These are phyloP conservation scores for Fusarium continuum DNA, from an alignment of 2,329 filamentous ascomycete species.

Conservation along the genomic window DNA sequence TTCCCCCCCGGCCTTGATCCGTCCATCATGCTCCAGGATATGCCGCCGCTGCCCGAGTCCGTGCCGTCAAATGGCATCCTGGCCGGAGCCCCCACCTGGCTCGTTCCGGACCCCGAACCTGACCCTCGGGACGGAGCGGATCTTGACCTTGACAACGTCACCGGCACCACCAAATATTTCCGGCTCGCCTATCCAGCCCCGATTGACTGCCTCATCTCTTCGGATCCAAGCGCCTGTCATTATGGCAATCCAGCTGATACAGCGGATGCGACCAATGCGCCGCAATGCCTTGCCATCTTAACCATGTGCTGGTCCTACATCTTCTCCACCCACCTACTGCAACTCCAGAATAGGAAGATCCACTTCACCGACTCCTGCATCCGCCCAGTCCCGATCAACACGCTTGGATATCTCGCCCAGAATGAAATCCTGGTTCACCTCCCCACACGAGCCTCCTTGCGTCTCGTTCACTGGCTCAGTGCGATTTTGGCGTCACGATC, in stretches of 20 bases:
- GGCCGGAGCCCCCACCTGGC: conserved; percentile 40
- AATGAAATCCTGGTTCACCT: conserved; percentile 36
- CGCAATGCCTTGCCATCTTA: conserved; percentile 41
- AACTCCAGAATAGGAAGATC: conserved; percentile 38
- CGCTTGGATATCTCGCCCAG: conserved; percentile 24
- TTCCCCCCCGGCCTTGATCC: conserved; percentile 38
- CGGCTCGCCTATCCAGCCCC: conserved; percentile 38
- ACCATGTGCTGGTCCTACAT: conserved; percentile 44
- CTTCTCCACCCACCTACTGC: conserved; percentile 43
- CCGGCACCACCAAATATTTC: conserved; percentile 42
- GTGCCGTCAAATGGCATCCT: conserved; percentile 37
- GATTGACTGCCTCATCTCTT: conserved; percentile 35
- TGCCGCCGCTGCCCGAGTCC: conserved; percentile 37
- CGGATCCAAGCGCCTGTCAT: conserved; percentile 26
- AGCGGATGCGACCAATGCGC: conserved; percentile 31
- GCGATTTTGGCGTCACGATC: conserved; percentile 36
- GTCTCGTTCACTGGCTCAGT: conserved; percentile 43
- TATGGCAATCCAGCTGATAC: conserved; percentile 34
- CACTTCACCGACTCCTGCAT: conserved; percentile 40
- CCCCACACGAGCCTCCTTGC: conserved; percentile 27
- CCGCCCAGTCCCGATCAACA: conserved; percentile 32
- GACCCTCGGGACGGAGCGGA: conserved; percentile 4
- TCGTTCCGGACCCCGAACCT: conserved; percentile 39
- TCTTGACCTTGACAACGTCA: conserved; percentile 36
- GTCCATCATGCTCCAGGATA: conserved; percentile 40